These are phyloP conservation scores for Stephanodiscus minutulus DNA, from an alignment of 108 stramenopile genomes.

Conservation along the genomic window DNA sequence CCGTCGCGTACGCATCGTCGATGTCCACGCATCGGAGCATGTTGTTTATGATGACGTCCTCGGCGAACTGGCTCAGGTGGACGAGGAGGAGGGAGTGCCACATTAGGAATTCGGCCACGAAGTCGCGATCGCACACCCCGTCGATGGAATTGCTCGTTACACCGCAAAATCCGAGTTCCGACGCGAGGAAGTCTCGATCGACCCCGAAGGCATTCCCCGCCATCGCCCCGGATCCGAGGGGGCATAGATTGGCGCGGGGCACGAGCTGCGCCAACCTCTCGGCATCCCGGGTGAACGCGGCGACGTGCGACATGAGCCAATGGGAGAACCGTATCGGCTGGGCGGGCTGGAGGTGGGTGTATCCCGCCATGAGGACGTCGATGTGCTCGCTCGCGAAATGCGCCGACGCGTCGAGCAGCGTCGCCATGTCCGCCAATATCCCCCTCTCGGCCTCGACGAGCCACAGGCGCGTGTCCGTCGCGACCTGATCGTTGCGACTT, in stretches of 20 bases:
- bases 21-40: constrained; percentile 90
- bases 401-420: constrained; percentile 72
- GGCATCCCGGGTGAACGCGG: constrained; percentile 92
- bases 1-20: constrained; percentile 97
- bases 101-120: constrained; percentile 97
- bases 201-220: constrained; percentile 99
- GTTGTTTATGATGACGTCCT: constrained; percentile 98
- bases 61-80: constrained; percentile 97
- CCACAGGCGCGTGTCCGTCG: constrained; percentile 98
- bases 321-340: constrained; percentile 97
- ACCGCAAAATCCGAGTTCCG: constrained; percentile 93
- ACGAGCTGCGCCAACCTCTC: constrained; percentile 89
- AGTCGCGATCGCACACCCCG: constrained; percentile 98
- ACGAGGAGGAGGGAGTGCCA: constrained; percentile 92
- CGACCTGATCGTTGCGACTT: constrained; percentile 96
- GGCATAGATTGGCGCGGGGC: constrained; percentile 91
- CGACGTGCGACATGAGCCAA: constrained; percentile 95
- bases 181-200: constrained; percentile 91
- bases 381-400: constrained; percentile 83
- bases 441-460: constrained; percentile 83
- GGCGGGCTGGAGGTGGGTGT: constrained; percentile 99
- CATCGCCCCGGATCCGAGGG: constrained; percentile 95
- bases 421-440: constrained; percentile 75
- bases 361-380: constrained; percentile 97
- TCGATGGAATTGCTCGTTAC: constrained; percentile 95